Evolutionary conservation across 371 early-diverging fungal genomes (phyloP).

Genomic region (Mucor saturninus): DNA sequence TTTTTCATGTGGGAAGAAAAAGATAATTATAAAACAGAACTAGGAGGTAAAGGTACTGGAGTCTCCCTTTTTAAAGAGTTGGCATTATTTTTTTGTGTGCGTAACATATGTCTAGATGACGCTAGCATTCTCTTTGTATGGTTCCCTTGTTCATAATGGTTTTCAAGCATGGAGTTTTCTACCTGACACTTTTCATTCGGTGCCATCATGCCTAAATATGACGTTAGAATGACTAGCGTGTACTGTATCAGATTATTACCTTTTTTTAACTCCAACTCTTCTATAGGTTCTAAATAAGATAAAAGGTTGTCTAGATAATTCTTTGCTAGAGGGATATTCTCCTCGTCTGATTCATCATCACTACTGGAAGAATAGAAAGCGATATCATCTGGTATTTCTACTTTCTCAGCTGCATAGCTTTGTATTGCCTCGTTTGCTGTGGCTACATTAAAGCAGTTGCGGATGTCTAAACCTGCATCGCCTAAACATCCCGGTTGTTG

Average conservation of each 20-base stretch:
- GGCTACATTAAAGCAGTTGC: constrained; percentile 32
- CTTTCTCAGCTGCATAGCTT: constrained; percentile 25
- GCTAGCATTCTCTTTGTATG: constrained; percentile 25
- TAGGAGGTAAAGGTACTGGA: background rate
- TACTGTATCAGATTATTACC: background rate
- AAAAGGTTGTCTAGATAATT: background rate
- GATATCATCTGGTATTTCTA: constrained; percentile 9
- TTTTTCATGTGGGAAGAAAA: background rate
- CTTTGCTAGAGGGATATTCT: background rate
- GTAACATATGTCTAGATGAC: constrained; percentile 30
- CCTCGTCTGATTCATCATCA: constrained; percentile 7
- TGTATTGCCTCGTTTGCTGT: constrained; percentile 33
- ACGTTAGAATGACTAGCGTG: background rate
- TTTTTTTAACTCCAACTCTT: background rate
- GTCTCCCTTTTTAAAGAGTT: background rate
- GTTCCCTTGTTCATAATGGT: background rate
- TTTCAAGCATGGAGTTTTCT: constrained; percentile 7
- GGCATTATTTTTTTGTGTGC: constrained; percentile 22
- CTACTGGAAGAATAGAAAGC: background rate
- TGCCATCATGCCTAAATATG: constrained; percentile 6
- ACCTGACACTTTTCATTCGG: constrained; percentile 30
- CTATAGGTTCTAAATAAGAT: no score
- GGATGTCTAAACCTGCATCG: constrained; percentile 38
- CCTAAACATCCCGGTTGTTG: constrained; percentile 30
- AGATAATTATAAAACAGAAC: background rate